Evolutionary conservation across 805 yeast genomes (phyloP).

Genomic region (Metschnikowia anglica): DNA sequence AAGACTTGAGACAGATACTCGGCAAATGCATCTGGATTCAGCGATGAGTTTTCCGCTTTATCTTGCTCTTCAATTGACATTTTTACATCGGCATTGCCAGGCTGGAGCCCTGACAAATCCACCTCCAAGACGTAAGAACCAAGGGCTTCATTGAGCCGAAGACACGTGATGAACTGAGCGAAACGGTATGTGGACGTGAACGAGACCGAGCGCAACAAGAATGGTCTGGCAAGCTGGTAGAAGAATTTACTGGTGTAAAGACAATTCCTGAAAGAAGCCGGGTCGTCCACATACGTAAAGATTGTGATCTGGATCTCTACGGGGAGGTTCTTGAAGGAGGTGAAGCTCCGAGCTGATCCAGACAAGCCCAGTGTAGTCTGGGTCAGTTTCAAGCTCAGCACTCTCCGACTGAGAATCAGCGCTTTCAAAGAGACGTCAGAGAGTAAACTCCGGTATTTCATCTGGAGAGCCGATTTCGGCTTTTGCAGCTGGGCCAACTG

Average conservation of each 20-base stretch:
- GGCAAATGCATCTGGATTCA: constrained; percentile 1
- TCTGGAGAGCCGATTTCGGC: constrained; percentile 29
- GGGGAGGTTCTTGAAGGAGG: constrained; percentile 36
- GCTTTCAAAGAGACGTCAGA: constrained; percentile 48
- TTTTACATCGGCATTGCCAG: constrained; percentile 31
- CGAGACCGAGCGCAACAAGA: constrained; percentile 52
- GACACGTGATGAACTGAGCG: constrained; percentile 72
- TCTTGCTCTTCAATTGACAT: constrained; percentile 11
- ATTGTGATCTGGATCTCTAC: constrained; percentile 42
- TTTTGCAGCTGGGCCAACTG: constrained; percentile 18
- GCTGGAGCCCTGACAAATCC: constrained; percentile 53
- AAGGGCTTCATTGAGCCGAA: constrained; percentile 55
- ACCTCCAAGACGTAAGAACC: constrained; percentile 56
- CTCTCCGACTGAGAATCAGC: constrained; percentile 37
- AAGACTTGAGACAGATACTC: constrained; percentile 28
- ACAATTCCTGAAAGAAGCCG: constrained; percentile 38
- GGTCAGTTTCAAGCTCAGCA: constrained; percentile 16
- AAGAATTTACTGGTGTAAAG: constrained; percentile 53
- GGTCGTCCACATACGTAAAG: constrained; percentile 33
- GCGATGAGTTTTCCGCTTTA: constrained; percentile 1
- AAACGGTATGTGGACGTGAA: constrained; percentile 74
- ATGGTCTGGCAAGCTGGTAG: constrained; percentile 50
- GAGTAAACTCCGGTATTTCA: constrained; percentile 49
- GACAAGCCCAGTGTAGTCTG: background rate
- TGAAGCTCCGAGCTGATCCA: constrained; percentile 11